These are phyloP conservation scores for Kitagawia praeruptora DNA, from an alignment of 129 eudicot genomes.

Conservation along the genomic window DNA sequence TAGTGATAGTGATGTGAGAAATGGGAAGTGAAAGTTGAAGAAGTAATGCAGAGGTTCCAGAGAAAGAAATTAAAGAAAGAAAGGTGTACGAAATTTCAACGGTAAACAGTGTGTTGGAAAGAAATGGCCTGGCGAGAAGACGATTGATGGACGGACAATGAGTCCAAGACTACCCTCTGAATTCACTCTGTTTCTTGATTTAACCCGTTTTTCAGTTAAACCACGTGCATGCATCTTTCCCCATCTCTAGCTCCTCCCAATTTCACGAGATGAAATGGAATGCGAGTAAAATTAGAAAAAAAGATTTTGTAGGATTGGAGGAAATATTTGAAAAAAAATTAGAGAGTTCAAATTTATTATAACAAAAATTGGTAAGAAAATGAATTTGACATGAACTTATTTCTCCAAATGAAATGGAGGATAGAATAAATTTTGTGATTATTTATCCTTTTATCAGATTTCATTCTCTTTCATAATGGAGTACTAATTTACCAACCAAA, in stretches of 20 bases:
- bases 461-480: too few relatives aligned
- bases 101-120: slow-evolving; percentile 3
- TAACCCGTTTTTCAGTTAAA: slow-evolving; percentile 21
- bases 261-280: not conserved
- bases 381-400: too few relatives aligned
- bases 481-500: too few relatives aligned
- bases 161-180: not conserved
- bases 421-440: too few relatives aligned
- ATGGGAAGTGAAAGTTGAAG: not conserved
- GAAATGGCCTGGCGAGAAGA: not conserved
- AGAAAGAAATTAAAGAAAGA: not conserved
- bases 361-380: too few relatives aligned
- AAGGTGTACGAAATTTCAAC: slow-evolving; percentile 1
- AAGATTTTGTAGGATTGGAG: too few relatives aligned
- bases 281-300: too few relatives aligned
- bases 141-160: not conserved
- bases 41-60: slow-evolving; percentile 2
- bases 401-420: too few relatives aligned
- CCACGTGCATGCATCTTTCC: slow-evolving; percentile 15
- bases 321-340: too few relatives aligned
- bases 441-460: too few relatives aligned
- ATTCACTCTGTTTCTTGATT: slow-evolving; percentile 21
- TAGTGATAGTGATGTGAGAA: not conserved
- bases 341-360: too few relatives aligned
- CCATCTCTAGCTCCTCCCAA: not conserved